These are phyloP conservation scores for Plantago coronopus DNA, from an alignment of 305 asterid genomes.

Conservation along the genomic window DNA sequence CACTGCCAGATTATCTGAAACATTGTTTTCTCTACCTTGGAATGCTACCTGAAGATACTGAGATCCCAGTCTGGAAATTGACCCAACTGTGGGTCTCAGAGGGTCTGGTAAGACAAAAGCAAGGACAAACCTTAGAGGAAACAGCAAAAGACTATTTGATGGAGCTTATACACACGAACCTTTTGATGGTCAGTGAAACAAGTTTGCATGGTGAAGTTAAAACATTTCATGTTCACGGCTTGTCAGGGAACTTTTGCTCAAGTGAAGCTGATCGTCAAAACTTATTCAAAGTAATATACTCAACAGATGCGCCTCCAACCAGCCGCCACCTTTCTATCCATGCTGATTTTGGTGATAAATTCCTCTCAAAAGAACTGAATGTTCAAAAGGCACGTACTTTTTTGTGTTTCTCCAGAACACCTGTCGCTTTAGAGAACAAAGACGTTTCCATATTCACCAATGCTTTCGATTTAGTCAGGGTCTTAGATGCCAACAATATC, in stretches of 20 bases:
- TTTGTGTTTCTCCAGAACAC: not conserved
- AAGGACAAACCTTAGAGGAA: conserved; percentile 3
- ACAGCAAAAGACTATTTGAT: conserved; percentile 21
- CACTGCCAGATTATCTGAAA: conserved; percentile 23
- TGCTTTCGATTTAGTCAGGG: conserved; percentile 24
- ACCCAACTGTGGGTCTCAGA: too few species aligned
- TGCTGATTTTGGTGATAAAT: not conserved
- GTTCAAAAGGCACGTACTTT: conserved; percentile 14
- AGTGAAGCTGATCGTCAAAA: too few species aligned
- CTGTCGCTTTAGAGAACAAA: too few species aligned
- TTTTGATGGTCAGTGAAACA: conserved; percentile 13
- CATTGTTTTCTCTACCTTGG: conserved; percentile 33
- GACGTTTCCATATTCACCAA: not conserved
- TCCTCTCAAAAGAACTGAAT: not conserved
- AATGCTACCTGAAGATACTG: conserved; percentile 28
- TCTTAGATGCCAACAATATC: conserved; percentile 15
- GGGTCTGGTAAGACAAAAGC: too few species aligned
- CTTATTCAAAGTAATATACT: too few species aligned
- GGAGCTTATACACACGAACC: conserved; percentile 6
- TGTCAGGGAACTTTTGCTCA: too few species aligned
- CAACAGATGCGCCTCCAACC: conserved; percentile 20
- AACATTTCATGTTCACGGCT: conserved; percentile 23
- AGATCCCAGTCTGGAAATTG: conserved; percentile 28
- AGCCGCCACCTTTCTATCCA: too few species aligned
- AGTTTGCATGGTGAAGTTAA: conserved; percentile 7